Conservation (phyloP, 1,284 basidiomycete species). For the Rhizopogon parksii region DNA sequence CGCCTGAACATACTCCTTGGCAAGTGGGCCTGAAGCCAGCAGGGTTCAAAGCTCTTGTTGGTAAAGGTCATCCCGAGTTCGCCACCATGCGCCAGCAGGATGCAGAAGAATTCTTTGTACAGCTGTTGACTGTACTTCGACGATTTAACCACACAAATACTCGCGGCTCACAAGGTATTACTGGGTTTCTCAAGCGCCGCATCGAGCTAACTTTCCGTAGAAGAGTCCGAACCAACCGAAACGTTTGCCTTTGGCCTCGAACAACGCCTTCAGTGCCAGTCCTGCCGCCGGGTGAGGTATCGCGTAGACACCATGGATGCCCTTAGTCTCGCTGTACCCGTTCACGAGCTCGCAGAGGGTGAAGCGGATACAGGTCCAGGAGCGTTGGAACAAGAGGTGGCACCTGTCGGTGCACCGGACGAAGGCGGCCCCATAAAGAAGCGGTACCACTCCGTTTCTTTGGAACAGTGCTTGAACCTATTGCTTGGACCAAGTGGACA, state of each 20-base stretch:
- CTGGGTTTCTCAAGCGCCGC: background rate
- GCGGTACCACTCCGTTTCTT: conserved; percentile 63
- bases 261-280: conserved; percentile 77
- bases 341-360: conserved; percentile 20
- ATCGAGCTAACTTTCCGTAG: conserved; percentile 4
- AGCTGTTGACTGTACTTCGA: conserved; percentile 70
- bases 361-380: conserved; percentile 30
- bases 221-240: conserved; percentile 57
- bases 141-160: conserved; percentile 54
- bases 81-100: conserved; percentile 97
- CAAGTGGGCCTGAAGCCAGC: conserved; percentile 83
- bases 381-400: conserved; percentile 11
- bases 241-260: conserved; percentile 81
- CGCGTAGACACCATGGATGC: conserved; percentile 74
- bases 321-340: conserved; percentile 77
- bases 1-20: conserved; percentile 49
- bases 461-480: conserved; percentile 63
- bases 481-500: conserved; percentile 44
- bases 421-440: conserved; percentile 54
- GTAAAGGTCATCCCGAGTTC: conserved; percentile 92
- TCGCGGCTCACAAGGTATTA: conserved; percentile 29
- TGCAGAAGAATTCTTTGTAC: conserved; percentile 89
- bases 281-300: conserved; percentile 87
- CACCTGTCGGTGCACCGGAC: background rate
- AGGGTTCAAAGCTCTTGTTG: conserved; percentile 86